Evolutionary conservation across 345 rosid species (phyloP).

Genomic region (Isatis tinctoria): DNA sequence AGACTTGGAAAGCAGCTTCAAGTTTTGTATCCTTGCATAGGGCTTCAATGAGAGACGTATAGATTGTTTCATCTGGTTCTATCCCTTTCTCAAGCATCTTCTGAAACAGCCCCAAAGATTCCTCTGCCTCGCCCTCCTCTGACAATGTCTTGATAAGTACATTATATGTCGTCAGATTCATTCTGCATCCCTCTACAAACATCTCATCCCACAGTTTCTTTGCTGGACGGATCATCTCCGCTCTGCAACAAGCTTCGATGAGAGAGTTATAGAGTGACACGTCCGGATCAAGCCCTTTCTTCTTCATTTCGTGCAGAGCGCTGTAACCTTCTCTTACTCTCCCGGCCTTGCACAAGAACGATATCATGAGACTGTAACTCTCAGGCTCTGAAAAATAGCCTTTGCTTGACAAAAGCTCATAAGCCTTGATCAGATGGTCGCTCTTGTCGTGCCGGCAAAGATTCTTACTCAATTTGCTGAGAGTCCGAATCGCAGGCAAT

Average conservation of each 20-base stretch:
- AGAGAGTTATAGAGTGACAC: slow-evolving; percentile 61
- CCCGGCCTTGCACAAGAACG: slow-evolving; percentile 67
- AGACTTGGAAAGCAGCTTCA: slow-evolving; percentile 54
- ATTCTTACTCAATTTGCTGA: slow-evolving; percentile 66
- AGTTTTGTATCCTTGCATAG: slow-evolving; percentile 60
- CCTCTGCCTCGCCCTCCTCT: slow-evolving; percentile 62
- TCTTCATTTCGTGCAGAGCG: slow-evolving; percentile 78
- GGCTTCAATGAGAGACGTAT: slow-evolving; percentile 52
- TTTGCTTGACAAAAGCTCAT: slow-evolving; percentile 43
- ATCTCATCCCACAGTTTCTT: slow-evolving; percentile 93
- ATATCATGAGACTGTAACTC: slow-evolving; percentile 57
- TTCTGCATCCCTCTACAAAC: slow-evolving; percentile 68
- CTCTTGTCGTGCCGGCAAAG: slow-evolving; percentile 54
- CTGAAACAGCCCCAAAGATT: slow-evolving; percentile 60
- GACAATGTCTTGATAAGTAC: slow-evolving; percentile 66
- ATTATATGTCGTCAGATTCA: slow-evolving; percentile 58
- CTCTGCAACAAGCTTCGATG: slow-evolving; percentile 80
- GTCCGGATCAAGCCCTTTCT: slow-evolving; percentile 60
- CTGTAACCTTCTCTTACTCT: slow-evolving; percentile 73
- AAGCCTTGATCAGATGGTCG: slow-evolving; percentile 50
- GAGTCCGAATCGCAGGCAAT: slow-evolving; percentile 52
- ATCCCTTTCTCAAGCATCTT: slow-evolving; percentile 68
- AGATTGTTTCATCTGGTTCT: slow-evolving; percentile 55
- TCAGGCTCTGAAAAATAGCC: slow-evolving; percentile 52
- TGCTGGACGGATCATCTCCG: slow-evolving; percentile 83